phyloP scores from a whole-genome alignment of 2,329 filamentous ascomycete species.

The Fusarium floridanum region DNA sequence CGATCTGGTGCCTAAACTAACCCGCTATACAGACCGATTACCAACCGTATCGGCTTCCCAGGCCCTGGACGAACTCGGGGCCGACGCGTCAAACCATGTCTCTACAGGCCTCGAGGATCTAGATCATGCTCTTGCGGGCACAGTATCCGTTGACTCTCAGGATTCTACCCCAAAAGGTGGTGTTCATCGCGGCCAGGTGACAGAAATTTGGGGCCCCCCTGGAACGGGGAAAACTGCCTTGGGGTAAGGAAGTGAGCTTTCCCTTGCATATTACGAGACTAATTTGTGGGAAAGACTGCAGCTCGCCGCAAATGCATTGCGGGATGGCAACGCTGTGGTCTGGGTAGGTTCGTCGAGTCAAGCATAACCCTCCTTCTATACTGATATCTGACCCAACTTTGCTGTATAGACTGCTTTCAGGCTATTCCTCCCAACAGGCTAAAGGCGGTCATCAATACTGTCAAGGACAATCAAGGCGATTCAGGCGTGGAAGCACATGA shows the following conservation, averaged over 20 bases:
- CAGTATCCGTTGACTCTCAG: constrained; percentile 21
- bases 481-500: constrained; percentile 17
- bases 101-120: constrained; percentile 68
- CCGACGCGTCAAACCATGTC: constrained; percentile 63
- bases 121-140: constrained; percentile 59
- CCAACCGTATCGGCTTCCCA: constrained; percentile 83
- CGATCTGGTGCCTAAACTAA: constrained; percentile 25
- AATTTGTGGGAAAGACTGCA: constrained; percentile 71
- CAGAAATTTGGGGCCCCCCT: constrained; percentile 89
- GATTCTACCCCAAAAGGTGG: constrained; percentile 60
- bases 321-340: constrained; percentile 72
- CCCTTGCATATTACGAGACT: constrained; percentile 29
- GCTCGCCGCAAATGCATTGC: constrained; percentile 73
- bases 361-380: background rate
- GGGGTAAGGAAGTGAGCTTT: constrained; percentile 66
- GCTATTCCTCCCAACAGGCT: constrained; percentile 50
- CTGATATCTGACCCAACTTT: constrained; percentile 17
- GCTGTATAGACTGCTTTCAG: constrained; percentile 62
- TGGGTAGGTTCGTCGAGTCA: constrained; percentile 80
- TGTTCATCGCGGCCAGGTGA: constrained; percentile 80
- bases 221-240: constrained; percentile 88
- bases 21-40: constrained; percentile 71
- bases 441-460: constrained; percentile 41
- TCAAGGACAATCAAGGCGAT: constrained; percentile 18
- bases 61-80: constrained; percentile 72